A percentile compares a stretch with the other conserved stretches of the same genome.
phyloP scores from a whole-genome alignment of 1,284 basidiomycete species.

The Kwoniella shivajii region DNA sequence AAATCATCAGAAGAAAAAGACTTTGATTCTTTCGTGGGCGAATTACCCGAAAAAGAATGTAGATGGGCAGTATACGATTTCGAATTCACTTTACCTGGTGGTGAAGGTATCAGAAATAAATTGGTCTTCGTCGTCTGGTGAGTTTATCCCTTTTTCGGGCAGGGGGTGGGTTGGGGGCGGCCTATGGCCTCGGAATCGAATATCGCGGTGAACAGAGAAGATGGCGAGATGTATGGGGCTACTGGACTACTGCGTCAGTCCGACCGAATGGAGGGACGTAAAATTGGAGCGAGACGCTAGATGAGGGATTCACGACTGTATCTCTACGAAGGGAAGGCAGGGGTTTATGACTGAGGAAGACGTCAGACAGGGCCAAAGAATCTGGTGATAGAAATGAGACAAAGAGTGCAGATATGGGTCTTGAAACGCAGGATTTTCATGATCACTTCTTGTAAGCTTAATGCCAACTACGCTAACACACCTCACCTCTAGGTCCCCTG shows the following conservation, averaged over 20 bases:
- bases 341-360: too few species aligned
- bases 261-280: too few species aligned
- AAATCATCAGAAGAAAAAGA: slow-evolving; percentile 60
- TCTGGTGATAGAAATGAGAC: too few species aligned
- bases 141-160: slow-evolving; percentile 33
- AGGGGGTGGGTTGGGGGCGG: neutral
- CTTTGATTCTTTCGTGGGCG: slow-evolving; percentile 76
- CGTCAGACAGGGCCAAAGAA: too few species aligned
- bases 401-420: too few species aligned
- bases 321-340: too few species aligned
- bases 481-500: slow-evolving; percentile 72
- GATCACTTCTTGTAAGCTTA: neutral
- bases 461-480: neutral
- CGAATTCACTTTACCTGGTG: slow-evolving; percentile 77
- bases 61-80: slow-evolving; percentile 94
- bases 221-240: too few species aligned
- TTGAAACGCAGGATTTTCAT: neutral
- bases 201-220: too few species aligned
- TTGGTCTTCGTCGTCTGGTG: slow-evolving; percentile 81
- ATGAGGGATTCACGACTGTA: too few species aligned
- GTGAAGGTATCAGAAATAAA: slow-evolving; percentile 83
- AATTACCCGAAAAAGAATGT: slow-evolving; percentile 76
- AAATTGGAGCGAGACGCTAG: too few species aligned
- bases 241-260: too few species aligned
- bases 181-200: too few species aligned